These are phyloP conservation scores for Megacollybia platyphylla DNA, from an alignment of 1,284 basidiomycete genomes.

Conservation along the genomic window DNA sequence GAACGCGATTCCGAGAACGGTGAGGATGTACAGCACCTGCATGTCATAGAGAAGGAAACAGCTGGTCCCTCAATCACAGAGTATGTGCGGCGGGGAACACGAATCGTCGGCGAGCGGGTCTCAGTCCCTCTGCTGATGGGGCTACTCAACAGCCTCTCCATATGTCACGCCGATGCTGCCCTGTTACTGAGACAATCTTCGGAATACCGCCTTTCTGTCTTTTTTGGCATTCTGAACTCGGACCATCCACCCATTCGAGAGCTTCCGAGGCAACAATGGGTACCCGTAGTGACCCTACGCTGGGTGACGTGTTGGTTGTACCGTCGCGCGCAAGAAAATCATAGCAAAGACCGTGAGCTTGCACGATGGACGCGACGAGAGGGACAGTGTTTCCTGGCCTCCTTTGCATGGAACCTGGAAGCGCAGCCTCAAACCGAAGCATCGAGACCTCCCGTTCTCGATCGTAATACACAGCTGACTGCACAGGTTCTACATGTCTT, in stretches of 20 bases:
- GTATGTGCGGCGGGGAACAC: conserved; percentile 60
- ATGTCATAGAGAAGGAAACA: conserved; percentile 18
- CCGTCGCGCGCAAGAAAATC: conserved; percentile 31
- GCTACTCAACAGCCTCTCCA: conserved; percentile 24
- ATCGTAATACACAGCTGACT: conserved; percentile 59
- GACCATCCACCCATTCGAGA: conserved; percentile 32
- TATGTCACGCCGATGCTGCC: conserved; percentile 19
- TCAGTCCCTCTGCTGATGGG: conserved; percentile 31
- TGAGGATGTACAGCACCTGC: conserved; percentile 50
- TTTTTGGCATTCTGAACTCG: conserved; percentile 48
- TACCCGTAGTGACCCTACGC: conserved; percentile 42
- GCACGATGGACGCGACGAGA: conserved; percentile 64
- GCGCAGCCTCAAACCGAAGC: conserved; percentile 9
- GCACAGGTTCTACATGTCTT: conserved; percentile 54
- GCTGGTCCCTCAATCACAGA: conserved; percentile 42
- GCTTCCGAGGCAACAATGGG: conserved; percentile 30
- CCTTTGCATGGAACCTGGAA: conserved; percentile 20
- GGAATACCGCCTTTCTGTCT: conserved; percentile 39
- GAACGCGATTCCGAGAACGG: conserved; percentile 31
- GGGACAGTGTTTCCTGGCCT: conserved; percentile 47
- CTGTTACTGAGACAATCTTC: conserved; percentile 27
- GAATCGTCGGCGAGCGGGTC: conserved; percentile 48
- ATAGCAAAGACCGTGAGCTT: conserved; percentile 39
- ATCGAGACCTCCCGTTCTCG: conserved; percentile 23
- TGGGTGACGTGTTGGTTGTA: conserved; percentile 44